These are phyloP conservation scores for Pulveroboletus ravenelii DNA, from an alignment of 768 basidiomycete species.

Conservation along the genomic window DNA sequence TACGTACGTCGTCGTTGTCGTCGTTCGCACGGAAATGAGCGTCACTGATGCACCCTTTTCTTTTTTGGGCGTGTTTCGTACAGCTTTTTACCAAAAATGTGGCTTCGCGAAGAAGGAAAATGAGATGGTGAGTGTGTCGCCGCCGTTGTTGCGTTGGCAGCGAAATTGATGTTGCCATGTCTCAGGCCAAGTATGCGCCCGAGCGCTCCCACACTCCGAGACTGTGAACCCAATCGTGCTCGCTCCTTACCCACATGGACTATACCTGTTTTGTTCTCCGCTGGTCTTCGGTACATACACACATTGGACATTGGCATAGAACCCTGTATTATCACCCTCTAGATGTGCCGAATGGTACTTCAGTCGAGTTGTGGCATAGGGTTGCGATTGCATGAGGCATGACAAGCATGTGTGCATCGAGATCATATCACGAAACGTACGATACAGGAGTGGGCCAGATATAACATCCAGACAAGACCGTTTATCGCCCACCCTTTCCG, in stretches of 20 bases:
- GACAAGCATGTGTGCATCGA: constrained; percentile 9
- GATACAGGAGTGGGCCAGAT: constrained; percentile 18
- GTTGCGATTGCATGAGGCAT: constrained; percentile 3
- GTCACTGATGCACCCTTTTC: constrained; percentile 5
- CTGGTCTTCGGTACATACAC: constrained; percentile 3
- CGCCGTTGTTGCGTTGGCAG: neutral
- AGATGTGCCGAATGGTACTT: neutral
- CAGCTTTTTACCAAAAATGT: constrained; percentile 97
- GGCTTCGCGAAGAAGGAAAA: constrained; percentile 87
- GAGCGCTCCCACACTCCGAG: constrained; percentile 24
- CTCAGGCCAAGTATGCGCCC: constrained; percentile 58
- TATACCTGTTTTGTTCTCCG: constrained; percentile 1
- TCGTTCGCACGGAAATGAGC: neutral
- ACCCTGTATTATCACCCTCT: constrained; percentile 16
- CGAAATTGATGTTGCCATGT: constrained; percentile 4
- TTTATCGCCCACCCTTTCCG: constrained; percentile 70
- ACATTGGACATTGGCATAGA: constrained; percentile 7
- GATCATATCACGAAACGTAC: constrained; percentile 21
- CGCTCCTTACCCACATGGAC: constrained; percentile 9
- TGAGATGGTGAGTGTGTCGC: constrained; percentile 66
- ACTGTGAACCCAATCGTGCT: constrained; percentile 11
- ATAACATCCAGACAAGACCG: constrained; percentile 2
- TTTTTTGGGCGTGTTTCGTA: neutral
- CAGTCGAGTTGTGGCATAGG: neutral
- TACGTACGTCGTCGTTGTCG: constrained; percentile 57